Evolutionary conservation across 768 basidiomycete species (phyloP).

Genomic region (Leccinum broughii): DNA sequence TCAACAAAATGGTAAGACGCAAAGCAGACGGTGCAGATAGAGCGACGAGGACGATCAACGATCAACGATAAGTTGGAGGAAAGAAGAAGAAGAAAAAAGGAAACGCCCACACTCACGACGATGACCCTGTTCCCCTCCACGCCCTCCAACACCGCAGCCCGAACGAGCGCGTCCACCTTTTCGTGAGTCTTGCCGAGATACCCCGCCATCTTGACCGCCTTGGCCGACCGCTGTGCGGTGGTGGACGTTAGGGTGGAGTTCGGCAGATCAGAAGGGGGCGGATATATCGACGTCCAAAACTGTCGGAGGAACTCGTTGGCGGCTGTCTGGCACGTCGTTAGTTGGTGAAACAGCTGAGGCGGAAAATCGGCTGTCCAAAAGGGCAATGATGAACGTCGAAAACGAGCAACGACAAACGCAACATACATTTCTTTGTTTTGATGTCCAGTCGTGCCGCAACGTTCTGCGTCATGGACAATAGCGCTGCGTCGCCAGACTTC

Average conservation of each 20-base stretch:
- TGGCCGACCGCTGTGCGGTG: slow-evolving; percentile 68
- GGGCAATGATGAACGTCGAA: neutral
- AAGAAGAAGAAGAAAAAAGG: neutral
- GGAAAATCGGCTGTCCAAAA: slow-evolving; percentile 69
- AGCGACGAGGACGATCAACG: neutral
- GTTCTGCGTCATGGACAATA: slow-evolving; percentile 76
- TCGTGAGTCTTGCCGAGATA: slow-evolving; percentile 80
- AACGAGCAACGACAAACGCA: neutral
- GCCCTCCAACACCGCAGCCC: slow-evolving; percentile 56
- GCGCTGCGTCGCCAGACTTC: slow-evolving; percentile 65
- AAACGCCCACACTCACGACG: slow-evolving; percentile 49
- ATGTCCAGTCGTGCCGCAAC: slow-evolving; percentile 72
- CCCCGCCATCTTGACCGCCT: slow-evolving; percentile 84
- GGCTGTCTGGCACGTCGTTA: slow-evolving; percentile 88
- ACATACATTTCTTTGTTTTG: slow-evolving; percentile 62
- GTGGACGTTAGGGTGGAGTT: slow-evolving; percentile 38
- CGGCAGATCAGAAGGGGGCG: slow-evolving; percentile 60
- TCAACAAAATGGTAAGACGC: neutral
- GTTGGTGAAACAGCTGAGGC: slow-evolving; percentile 72
- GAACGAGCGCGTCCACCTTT: slow-evolving; percentile 79
- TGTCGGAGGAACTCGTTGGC: slow-evolving; percentile 96
- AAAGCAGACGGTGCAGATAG: neutral
- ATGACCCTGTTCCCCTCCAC: slow-evolving; percentile 64
- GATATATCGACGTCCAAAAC: slow-evolving; percentile 89
- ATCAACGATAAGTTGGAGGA: neutral